Conservation (phyloP, 2,329 filamentous ascomycete genomes). For the Xylariaceae sp. region DNA sequence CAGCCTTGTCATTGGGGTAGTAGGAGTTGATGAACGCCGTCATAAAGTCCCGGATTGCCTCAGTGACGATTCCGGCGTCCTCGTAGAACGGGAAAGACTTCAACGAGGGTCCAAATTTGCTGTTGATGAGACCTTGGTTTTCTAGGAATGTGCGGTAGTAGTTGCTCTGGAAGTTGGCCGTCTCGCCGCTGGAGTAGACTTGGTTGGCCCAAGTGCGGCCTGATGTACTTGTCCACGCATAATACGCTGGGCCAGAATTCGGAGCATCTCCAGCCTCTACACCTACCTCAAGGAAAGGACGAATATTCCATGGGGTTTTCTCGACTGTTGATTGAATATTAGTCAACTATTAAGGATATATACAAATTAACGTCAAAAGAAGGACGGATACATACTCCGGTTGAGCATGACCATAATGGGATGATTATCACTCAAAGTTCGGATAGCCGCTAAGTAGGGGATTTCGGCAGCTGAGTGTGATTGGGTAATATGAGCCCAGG, state of each 20-base stretch:
- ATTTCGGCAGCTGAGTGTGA: constrained; percentile 53
- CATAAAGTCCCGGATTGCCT: constrained; percentile 48
- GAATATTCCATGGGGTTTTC: constrained; percentile 43
- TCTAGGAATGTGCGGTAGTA: constrained; percentile 26
- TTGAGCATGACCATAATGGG: constrained; percentile 50
- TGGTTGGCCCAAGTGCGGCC: constrained; percentile 38
- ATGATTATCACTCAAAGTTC: constrained; percentile 54
- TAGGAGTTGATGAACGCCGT: constrained; percentile 51
- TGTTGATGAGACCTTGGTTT: constrained; percentile 50
- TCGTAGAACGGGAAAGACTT: constrained; percentile 54
- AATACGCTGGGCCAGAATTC: constrained; percentile 41
- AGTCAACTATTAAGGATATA: background rate
- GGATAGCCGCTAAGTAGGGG: constrained; percentile 52
- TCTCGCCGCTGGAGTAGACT: constrained; percentile 22
- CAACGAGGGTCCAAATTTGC: constrained; percentile 44
- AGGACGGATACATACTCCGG: constrained; percentile 38
- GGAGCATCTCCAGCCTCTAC: constrained; percentile 42
- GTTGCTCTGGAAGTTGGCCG: constrained; percentile 26
- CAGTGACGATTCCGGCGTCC: constrained; percentile 48
- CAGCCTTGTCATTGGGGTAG: constrained; percentile 45
- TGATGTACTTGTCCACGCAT: constrained; percentile 40
- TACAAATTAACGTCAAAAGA: no score
- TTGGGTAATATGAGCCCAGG: constrained; percentile 52
- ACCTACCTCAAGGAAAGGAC: constrained; percentile 36
- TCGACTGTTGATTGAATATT: constrained; percentile 34